A percentile compares a stretch with the other conserved stretches of the same genome.
Evolutionary conservation across 2,329 filamentous ascomycete species (phyloP).

Genomic region (Cordyceps militaris): DNA sequence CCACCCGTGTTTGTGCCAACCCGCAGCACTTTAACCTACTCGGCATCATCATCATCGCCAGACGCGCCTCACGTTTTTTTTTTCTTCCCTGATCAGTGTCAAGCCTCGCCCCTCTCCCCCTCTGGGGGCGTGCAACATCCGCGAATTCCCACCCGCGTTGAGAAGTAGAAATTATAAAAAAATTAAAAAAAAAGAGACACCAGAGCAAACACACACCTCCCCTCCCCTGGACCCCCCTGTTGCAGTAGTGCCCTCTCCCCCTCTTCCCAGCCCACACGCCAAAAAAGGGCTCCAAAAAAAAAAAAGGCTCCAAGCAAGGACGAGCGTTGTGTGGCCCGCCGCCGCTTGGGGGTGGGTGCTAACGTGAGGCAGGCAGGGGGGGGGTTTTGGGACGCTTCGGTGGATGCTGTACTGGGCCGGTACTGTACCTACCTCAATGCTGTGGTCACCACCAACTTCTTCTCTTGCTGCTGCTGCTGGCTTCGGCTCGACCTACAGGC

Average conservation of each 20-base stretch:
- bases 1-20: not conserved
- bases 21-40: not conserved
- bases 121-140: no score
- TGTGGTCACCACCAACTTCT: no score
- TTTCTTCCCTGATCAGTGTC: no score
- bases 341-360: not conserved
- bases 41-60: no score
- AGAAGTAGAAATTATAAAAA: not conserved
- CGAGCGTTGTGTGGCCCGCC: not conserved
- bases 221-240: not conserved
- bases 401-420: not conserved
- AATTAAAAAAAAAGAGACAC: not conserved
- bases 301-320: slow-evolving; percentile 9
- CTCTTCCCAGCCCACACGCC: not conserved
- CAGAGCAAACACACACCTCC: not conserved
- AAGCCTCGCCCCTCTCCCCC: no score
- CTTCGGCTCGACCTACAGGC: no score
- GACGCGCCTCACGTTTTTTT: no score
- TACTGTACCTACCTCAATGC: no score
- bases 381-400: not conserved
- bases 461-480: no score
- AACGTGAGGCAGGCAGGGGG: not conserved
- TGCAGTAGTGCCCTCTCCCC: not conserved
- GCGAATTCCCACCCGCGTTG: no score
- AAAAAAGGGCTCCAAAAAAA: slow-evolving; percentile 5